Evolutionary conservation across 371 early-diverging fungal species (phyloP).

Genomic region (Circinella minor): DNA sequence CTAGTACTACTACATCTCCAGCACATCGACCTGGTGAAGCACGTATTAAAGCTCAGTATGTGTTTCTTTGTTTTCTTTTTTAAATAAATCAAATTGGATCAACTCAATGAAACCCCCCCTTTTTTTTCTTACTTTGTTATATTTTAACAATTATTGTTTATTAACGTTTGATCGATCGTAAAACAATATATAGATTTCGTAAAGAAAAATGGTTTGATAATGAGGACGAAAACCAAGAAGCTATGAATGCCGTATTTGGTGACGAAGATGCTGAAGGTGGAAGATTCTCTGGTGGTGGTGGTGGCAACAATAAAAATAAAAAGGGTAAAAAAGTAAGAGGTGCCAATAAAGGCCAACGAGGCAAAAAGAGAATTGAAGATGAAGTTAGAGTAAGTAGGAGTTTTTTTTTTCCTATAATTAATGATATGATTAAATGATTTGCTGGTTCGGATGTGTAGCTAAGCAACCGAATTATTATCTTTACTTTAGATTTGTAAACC

Average conservation of each 20-base stretch:
- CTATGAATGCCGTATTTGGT: conserved; percentile 21
- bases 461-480: neutral
- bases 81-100: neutral
- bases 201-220: conserved; percentile 49
- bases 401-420: neutral
- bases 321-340: conserved; percentile 28
- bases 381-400: conserved; percentile 26
- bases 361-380: conserved; percentile 46
- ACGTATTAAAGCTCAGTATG: conserved; percentile 24
- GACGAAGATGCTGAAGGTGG: conserved; percentile 34
- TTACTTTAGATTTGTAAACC: conserved; percentile 53
- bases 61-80: neutral
- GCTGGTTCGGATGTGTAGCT: neutral
- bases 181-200: conserved; percentile 29
- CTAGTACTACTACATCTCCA: neutral
- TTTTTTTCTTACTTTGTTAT: too few relatives aligned
- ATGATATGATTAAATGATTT: neutral
- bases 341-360: conserved; percentile 45
- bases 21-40: conserved; percentile 18
- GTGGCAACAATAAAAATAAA: conserved; percentile 15
- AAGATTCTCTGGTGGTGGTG: conserved; percentile 22
- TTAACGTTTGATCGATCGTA: neutral
- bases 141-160: neutral
- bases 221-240: conserved; percentile 23
- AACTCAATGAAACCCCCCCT: too few relatives aligned